Conservation (phyloP, 768 basidiomycete genomes). For the Daedalea quercina region DNA sequence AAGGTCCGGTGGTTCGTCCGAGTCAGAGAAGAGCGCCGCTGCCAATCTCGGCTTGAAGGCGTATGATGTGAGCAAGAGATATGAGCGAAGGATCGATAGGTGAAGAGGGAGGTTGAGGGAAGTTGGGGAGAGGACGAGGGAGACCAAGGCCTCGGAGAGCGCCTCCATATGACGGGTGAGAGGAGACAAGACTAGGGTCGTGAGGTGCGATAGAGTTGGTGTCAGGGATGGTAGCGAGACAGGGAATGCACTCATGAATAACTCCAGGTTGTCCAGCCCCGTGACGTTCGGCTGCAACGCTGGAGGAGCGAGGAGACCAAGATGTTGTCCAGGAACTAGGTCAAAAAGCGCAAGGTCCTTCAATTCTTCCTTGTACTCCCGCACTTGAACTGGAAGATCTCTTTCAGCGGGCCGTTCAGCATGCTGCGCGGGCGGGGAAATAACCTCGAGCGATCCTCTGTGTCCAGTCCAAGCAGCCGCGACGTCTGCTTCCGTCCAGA, state of each 20-base stretch:
- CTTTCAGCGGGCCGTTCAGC: not conserved
- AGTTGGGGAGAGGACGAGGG: conserved; percentile 54
- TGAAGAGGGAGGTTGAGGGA: conserved; percentile 65
- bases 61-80: conserved; percentile 65
- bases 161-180: conserved; percentile 54
- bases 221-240: conserved; percentile 49
- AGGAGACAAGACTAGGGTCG: conserved; percentile 53
- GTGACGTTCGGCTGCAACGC: conserved; percentile 6
- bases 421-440: not conserved
- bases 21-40: conserved; percentile 73
- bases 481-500: conserved; percentile 56
- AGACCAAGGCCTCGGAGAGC: conserved; percentile 62
- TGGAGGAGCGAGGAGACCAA: not conserved
- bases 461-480: conserved; percentile 35
- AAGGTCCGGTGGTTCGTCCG: conserved; percentile 32
- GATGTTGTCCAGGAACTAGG: conserved; percentile 8
- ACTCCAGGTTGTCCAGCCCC: conserved; percentile 23
- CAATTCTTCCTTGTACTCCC: not conserved
- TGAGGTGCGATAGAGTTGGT: conserved; percentile 58
- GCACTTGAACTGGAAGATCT: not conserved
- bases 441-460: too few species aligned
- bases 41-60: conserved; percentile 67
- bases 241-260: conserved; percentile 57
- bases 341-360: conserved; percentile 8
- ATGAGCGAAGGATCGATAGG: conserved; percentile 63